Evolutionary conservation across 148 eudicot species (phyloP).

Genomic region (Salicornia ramosissima): DNA sequence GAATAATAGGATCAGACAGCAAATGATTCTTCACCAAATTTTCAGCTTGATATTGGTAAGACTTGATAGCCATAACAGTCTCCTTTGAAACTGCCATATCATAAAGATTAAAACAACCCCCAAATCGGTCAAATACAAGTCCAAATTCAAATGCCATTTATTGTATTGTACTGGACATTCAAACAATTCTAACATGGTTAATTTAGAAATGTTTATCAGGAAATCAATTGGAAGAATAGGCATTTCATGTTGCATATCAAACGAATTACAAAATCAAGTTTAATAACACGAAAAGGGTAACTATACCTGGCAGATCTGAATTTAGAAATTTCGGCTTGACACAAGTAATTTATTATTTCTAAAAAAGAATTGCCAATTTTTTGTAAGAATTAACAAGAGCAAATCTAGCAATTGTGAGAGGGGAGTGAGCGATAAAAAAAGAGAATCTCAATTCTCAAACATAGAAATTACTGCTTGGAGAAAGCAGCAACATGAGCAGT

Average conservation of each 20-base stretch:
- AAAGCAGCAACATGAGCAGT: too few species aligned
- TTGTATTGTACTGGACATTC: constrained; percentile 9
- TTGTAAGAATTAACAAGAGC: background rate
- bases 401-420: background rate
- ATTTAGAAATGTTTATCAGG: background rate
- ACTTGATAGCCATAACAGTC: constrained; percentile 51
- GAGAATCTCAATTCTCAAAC: too few species aligned
- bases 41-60: constrained; percentile 79
- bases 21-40: constrained; percentile 67
- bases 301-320: background rate
- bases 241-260: background rate
- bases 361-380: background rate
- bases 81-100: constrained; percentile 50
- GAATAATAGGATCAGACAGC: constrained; percentile 76
- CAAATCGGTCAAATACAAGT: background rate
- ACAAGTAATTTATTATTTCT: background rate
- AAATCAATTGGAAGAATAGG: background rate
- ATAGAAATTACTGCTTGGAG: too few species aligned
- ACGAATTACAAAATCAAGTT: background rate
- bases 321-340: background rate
- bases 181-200: background rate
- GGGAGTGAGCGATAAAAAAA: too few species aligned
- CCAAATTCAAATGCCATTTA: constrained; percentile 1
- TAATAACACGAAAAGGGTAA: background rate
- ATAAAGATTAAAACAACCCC: background rate